phyloP scores from a whole-genome alignment of 1,284 basidiomycete species.

The Wolfiporia cocos region DNA sequence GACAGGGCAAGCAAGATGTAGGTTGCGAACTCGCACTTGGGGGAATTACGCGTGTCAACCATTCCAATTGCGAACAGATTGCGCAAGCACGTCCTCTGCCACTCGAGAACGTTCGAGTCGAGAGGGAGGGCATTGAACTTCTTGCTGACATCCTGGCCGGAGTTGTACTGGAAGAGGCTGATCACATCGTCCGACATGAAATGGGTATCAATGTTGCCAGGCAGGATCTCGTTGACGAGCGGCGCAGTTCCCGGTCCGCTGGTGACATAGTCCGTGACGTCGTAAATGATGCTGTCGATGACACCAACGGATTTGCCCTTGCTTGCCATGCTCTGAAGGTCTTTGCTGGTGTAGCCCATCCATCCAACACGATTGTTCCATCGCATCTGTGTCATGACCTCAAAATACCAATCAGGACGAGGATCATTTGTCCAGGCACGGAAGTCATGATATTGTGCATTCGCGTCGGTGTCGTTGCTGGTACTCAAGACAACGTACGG shows the following conservation, averaged over 20 bases:
- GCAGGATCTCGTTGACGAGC: conserved; percentile 49
- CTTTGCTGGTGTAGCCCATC: conserved; percentile 80
- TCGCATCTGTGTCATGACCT: conserved; percentile 87
- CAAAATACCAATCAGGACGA: conserved; percentile 97
- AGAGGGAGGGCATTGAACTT: conserved; percentile 65
- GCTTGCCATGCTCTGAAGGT: conserved; percentile 68
- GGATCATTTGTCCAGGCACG: conserved; percentile 82
- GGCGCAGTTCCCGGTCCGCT: conserved; percentile 47
- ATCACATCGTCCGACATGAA: conserved; percentile 39
- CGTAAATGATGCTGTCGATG: conserved; percentile 84
- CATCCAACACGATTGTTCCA: conserved; percentile 88
- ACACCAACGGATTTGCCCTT: conserved; percentile 71
- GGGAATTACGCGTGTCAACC: conserved; percentile 88
- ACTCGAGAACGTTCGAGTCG: conserved; percentile 56
- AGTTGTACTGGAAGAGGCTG: conserved; percentile 77
- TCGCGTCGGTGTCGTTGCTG: conserved; percentile 75
- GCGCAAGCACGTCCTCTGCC: conserved; percentile 85
- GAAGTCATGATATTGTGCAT: conserved; percentile 95
- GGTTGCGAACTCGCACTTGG: conserved; percentile 87
- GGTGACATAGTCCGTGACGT: conserved; percentile 75
- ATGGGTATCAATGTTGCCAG: conserved; percentile 1
- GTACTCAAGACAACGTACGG: conserved; percentile 82
- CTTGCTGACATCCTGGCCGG: conserved; percentile 86
- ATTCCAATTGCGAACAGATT: conserved; percentile 92
- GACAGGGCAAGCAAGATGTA: conserved; percentile 91